Percentiles rank a stretch among this genome's conserved stretches.
These are phyloP conservation scores for Penicillium angulare DNA, from an alignment of 495 filamentous ascomycete genomes.

Conservation along the genomic window DNA sequence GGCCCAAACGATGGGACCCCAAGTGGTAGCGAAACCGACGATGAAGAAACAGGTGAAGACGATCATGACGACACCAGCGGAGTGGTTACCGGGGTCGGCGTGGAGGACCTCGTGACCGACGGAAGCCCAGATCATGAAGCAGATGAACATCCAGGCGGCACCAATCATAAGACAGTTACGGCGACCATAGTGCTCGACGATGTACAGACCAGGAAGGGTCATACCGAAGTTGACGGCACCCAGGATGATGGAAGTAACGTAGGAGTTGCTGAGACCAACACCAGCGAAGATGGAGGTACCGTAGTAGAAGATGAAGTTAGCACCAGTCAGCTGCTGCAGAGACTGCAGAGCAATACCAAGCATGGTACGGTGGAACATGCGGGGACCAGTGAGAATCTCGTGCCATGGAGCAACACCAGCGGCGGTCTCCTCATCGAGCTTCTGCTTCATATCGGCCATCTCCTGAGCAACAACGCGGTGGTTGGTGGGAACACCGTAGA, in stretches of 20 bases:
- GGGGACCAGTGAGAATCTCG: slow-evolving; percentile 68
- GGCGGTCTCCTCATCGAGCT: slow-evolving; percentile 57
- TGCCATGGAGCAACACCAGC: slow-evolving; percentile 55
- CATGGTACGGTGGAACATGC: slow-evolving; percentile 69
- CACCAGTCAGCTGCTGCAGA: slow-evolving; percentile 70
- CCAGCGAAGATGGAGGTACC: slow-evolving; percentile 70
- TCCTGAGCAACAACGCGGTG: slow-evolving; percentile 66
- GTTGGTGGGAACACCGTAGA: slow-evolving; percentile 65
- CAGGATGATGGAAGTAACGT: slow-evolving; percentile 72
- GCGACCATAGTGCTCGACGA: slow-evolving; percentile 70
- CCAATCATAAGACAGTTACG: slow-evolving; percentile 65
- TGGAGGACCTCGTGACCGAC: slow-evolving; percentile 62
- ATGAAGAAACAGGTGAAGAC: slow-evolving; percentile 74
- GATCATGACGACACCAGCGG: slow-evolving; percentile 72
- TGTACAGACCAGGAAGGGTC: slow-evolving; percentile 70
- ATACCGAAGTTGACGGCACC: slow-evolving; percentile 71
- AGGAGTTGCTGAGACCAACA: slow-evolving; percentile 65
- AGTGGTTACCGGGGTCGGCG: slow-evolving; percentile 46
- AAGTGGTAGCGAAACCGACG: slow-evolving; percentile 60
- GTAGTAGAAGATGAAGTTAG: slow-evolving; percentile 84
- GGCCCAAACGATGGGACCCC: slow-evolving; percentile 84
- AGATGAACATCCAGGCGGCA: slow-evolving; percentile 66
- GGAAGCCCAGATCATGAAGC: slow-evolving; percentile 73
- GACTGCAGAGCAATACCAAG: slow-evolving; percentile 71
- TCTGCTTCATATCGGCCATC: slow-evolving; percentile 63